Evolutionary conservation across 108 stramenopile species (phyloP), one percentile per base, ranked within the genome.

Genomic region (Stephanodiscus minutulus): DNA sequence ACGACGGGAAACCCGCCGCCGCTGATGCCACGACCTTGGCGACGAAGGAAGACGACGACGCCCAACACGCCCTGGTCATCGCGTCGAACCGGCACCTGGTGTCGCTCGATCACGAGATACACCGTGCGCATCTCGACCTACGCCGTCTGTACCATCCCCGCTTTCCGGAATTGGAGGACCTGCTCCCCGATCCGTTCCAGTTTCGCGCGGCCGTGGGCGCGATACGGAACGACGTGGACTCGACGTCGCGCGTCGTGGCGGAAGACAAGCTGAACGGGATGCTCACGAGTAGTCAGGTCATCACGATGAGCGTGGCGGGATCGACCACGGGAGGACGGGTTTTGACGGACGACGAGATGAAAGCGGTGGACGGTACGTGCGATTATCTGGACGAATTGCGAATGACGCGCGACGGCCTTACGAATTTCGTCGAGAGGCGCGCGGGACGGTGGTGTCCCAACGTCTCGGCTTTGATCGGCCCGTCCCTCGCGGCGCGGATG

Each of bases 101-200:
- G 7, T 54, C 70, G 13, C 61, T 91, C n/a, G 64, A 64, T 7
- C 77, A 88, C 22, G 93, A 94, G 83, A 64, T 91, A 13, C 49
- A 47, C 17, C 58, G 59, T 2, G 85, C 89, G 10, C 90, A 94
- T 61, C 74, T 64, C 10, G 71, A 70, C 11, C 52, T 94, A 36
- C 75, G 84, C 24, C 47, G 44, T 3, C 65, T 78, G 5, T 94
- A 94, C 72, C 63, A 82, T 54, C 81, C 90, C 39, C 91, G 91
- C 70, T 94, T 94, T 64, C 97, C 98, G 3, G 97, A 98, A 83
- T 81, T 99, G 49, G 96, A 97, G 74, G 91, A 96, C 43, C 64
- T 98, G 5, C 68, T 99, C 17, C 81, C 93, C 0, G 92, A 97
- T 64, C 83, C 83, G 20, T 61, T 90, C 53, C 86, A 93, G 41